phyloP scores from a whole-genome alignment of 2,329 filamentous ascomycete species.

The Thermothelomyces thermophilus region DNA sequence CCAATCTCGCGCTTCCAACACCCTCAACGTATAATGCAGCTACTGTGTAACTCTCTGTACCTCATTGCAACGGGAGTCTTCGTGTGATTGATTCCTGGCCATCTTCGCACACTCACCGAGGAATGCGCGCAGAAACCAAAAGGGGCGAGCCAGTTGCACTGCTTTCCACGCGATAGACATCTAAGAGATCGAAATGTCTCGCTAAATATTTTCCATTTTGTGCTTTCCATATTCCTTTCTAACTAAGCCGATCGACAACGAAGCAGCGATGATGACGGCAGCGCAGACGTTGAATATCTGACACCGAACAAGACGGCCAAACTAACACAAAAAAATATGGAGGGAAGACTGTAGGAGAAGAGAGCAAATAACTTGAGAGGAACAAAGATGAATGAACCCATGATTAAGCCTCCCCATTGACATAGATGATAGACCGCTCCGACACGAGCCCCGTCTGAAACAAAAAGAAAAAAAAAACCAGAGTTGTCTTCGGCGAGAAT shows the following conservation, averaged over 20 bases:
- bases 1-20: too few species aligned
- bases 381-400: neutral
- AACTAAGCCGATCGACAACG: neutral
- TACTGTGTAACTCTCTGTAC: too few species aligned
- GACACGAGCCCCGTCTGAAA: too few species aligned
- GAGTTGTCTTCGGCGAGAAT: neutral
- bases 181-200: neutral
- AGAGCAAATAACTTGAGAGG: neutral
- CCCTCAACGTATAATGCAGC: too few species aligned
- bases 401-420: neutral
- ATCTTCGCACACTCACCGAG: too few species aligned
- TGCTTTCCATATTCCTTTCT: conserved; percentile 1
- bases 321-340: neutral
- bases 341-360: neutral
- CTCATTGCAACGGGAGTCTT: too few species aligned
- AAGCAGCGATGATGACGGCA: neutral
- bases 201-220: neutral
- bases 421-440: neutral
- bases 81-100: too few species aligned
- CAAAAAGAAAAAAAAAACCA: neutral
- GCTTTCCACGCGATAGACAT: too few species aligned
- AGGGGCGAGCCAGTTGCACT: too few species aligned
- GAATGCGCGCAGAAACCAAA: too few species aligned
- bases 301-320: neutral
- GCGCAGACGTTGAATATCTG: conserved; percentile 1